phyloP scores from a whole-genome alignment of 768 basidiomycete genomes.

The Pleurotus ostreatus region DNA sequence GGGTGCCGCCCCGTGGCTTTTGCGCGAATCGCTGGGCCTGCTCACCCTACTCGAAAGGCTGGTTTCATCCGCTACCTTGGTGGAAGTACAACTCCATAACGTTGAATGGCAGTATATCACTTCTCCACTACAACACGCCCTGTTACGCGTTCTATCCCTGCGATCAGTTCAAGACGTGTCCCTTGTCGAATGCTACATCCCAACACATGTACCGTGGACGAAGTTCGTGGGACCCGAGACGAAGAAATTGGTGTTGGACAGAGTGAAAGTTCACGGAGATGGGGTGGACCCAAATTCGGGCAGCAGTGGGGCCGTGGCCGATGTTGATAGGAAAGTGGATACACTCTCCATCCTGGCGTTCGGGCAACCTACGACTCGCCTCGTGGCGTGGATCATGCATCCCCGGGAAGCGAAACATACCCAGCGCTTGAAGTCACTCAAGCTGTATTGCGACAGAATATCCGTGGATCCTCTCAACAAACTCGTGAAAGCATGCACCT shows the following conservation, averaged over 20 bases:
- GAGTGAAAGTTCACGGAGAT: background rate
- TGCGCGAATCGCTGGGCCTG: background rate
- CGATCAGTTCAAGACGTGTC: background rate
- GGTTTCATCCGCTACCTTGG: background rate
- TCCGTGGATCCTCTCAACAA: background rate
- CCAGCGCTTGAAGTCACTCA: background rate
- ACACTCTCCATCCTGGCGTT: background rate
- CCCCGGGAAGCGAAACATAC: background rate
- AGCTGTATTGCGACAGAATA: background rate
- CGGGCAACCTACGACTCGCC: background rate
- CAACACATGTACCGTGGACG: background rate
- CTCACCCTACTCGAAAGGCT: background rate
- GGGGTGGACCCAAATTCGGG: background rate
- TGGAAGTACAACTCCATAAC: background rate
- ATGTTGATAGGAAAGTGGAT: background rate
- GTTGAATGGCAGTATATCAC: background rate
- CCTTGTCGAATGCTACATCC: background rate
- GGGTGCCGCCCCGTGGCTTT: background rate
- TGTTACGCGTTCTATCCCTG: background rate
- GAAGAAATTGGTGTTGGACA: background rate
- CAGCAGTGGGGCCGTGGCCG: background rate
- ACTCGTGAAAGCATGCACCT: background rate
- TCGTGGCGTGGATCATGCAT: background rate
- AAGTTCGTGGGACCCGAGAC: background rate
- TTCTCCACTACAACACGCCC: background rate